phyloP scores from a whole-genome alignment of 805 yeast species.

The Yarrowia divulgata region DNA sequence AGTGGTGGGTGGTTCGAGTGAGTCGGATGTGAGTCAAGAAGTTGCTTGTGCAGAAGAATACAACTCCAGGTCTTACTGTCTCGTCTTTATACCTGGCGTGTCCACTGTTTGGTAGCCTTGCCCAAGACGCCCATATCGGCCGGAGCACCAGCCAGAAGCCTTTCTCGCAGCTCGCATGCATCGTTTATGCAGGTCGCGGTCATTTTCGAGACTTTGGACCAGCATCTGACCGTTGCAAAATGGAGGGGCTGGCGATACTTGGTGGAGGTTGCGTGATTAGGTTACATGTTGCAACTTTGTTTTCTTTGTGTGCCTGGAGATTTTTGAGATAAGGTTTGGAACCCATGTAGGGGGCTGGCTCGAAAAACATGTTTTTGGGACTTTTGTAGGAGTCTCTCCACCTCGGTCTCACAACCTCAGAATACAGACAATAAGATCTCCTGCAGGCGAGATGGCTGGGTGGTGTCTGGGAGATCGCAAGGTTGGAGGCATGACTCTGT shows the following conservation, averaged over 20 bases:
- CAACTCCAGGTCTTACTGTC: background rate
- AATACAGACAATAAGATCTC: background rate
- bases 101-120: background rate
- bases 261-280: constrained; percentile 15
- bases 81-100: background rate
- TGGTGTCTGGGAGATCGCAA: background rate
- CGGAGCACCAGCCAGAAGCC: constrained; percentile 10
- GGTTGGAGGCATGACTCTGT: too few species aligned
- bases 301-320: background rate
- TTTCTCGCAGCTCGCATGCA: background rate
- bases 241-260: constrained; percentile 5
- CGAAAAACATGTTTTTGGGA: background rate
- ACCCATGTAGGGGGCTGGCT: constrained; percentile 17
- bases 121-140: background rate
- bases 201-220: constrained; percentile 1
- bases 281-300: background rate
- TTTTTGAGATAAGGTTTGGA: background rate
- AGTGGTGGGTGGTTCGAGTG: background rate
- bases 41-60: background rate
- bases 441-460: constrained; percentile 28
- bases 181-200: constrained; percentile 4
- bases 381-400: too few species aligned
- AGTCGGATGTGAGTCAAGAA: background rate
- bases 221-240: constrained; percentile 14
- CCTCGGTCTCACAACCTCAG: background rate